Evolutionary conservation across 208 protist species (phyloP).

Genomic region (Paratrypanosoma confusum): DNA sequence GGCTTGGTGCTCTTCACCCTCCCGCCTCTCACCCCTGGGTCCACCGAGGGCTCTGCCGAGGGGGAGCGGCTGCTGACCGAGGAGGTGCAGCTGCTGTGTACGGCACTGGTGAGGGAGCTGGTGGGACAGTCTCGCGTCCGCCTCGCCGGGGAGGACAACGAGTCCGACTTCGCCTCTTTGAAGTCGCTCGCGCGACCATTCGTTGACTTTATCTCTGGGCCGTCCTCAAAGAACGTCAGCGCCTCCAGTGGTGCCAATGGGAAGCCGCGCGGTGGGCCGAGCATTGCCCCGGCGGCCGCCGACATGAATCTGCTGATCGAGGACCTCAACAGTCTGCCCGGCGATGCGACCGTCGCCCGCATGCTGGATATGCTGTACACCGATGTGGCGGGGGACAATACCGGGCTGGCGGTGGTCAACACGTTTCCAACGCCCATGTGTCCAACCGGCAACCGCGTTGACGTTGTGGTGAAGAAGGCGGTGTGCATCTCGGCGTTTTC

Average conservation of each 20-base stretch:
- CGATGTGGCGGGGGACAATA: conserved; percentile 38
- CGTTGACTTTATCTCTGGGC: conserved; percentile 45
- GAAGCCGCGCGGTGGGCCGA: conserved; percentile 5
- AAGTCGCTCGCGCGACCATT: conserved; percentile 33
- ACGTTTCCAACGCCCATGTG: conserved; percentile 67
- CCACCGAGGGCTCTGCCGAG: conserved; percentile 7
- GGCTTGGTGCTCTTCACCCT: conserved; percentile 71
- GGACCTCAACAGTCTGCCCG: conserved; percentile 31
- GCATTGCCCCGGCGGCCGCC: conserved; percentile 10
- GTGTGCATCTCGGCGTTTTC: conserved; percentile 72
- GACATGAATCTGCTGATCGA: conserved; percentile 2
- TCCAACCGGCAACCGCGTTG: conserved; percentile 48
- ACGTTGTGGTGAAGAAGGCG: conserved; percentile 43
- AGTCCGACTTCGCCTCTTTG: conserved; percentile 54
- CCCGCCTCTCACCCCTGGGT: conserved; percentile 17
- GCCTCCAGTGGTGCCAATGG: conserved; percentile 1
- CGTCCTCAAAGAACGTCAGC: too few relatives aligned
- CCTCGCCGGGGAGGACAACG: conserved; percentile 46
- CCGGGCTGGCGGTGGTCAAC: conserved; percentile 38
- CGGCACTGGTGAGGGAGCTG: conserved; percentile 65
- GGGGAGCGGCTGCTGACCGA: conserved; percentile 19
- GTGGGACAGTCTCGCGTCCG: conserved; percentile 45
- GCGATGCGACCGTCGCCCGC: conserved; percentile 18
- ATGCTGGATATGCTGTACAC: conserved; percentile 84
- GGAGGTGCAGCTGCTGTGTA: conserved; percentile 69